Conservation (phyloP, 306 rosid species). For the Fragaria vesca region DNA sequence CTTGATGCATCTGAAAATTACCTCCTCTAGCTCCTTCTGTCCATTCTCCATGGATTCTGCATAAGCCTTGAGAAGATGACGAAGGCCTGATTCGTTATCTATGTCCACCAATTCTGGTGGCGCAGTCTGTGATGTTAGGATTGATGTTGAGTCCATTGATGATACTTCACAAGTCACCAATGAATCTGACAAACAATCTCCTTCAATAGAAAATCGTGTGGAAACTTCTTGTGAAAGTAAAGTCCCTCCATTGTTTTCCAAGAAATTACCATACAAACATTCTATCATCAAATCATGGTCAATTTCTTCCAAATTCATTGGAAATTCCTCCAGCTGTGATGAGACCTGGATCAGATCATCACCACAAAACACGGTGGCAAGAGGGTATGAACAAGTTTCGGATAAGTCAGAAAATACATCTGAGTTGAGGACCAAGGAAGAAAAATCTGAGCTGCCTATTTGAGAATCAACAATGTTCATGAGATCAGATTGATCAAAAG, state of each 20-base stretch:
- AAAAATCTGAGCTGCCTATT: constrained; percentile 33
- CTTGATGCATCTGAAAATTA: constrained; percentile 36
- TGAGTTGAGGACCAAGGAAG: constrained; percentile 17
- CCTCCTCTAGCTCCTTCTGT: constrained; percentile 40
- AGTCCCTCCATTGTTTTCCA: constrained; percentile 41
- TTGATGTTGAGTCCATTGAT: constrained; percentile 19
- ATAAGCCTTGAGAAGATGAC: constrained; percentile 48
- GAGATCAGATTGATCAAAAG: constrained; percentile 32
- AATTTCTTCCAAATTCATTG: constrained; percentile 36
- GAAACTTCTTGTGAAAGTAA: constrained; percentile 16
- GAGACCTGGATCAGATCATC: constrained; percentile 30
- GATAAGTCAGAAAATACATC: constrained; percentile 24
- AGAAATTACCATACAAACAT: constrained; percentile 15
- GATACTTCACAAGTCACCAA: constrained; percentile 44
- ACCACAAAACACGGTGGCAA: constrained; percentile 24
- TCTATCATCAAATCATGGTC: constrained; percentile 18
- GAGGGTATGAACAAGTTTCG: constrained; percentile 19
- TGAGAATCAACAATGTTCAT: constrained; percentile 27
- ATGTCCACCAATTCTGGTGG: constrained; percentile 46
- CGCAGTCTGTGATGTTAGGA: constrained; percentile 30
- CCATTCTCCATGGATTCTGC: constrained; percentile 46
- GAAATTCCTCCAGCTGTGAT: constrained; percentile 32
- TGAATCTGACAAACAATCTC: constrained; percentile 31
- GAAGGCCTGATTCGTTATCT: constrained; percentile 37
- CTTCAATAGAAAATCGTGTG: constrained; percentile 26